A percentile compares a stretch with the other conserved stretches of the same genome.
phyloP scores from a whole-genome alignment of 2,329 filamentous ascomycete species.

The Alternaria alternata region DNA sequence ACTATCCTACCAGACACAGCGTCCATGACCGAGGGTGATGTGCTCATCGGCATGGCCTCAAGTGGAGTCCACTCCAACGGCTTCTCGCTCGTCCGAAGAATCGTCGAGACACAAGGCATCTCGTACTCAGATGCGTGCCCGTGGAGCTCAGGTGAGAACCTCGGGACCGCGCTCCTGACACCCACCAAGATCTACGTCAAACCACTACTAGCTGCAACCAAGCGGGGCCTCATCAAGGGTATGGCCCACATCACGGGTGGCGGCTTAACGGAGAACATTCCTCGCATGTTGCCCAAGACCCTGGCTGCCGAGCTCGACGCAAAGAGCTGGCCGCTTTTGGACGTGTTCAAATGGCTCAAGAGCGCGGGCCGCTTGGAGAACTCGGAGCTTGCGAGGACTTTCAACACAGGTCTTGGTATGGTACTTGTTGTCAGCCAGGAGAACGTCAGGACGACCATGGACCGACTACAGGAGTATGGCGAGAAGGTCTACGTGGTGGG shows the following conservation, averaged over 20 bases:
- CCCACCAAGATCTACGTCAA: slow-evolving; percentile 96
- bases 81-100: slow-evolving; percentile 93
- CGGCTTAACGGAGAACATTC: slow-evolving; percentile 91
- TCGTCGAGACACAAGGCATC: slow-evolving; percentile 77
- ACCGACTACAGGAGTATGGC: slow-evolving; percentile 69
- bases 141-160: slow-evolving; percentile 70
- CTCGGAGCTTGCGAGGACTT: slow-evolving; percentile 86
- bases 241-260: slow-evolving; percentile 97
- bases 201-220: slow-evolving; percentile 71
- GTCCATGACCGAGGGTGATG: slow-evolving; percentile 81
- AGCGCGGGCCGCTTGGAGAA: slow-evolving; percentile 72
- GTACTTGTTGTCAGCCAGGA: slow-evolving; percentile 78
- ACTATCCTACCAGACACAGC: slow-evolving; percentile 77
- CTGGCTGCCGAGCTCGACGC: slow-evolving; percentile 85
- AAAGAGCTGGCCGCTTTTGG: slow-evolving; percentile 74
- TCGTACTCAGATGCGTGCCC: slow-evolving; percentile 76
- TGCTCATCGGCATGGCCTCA: slow-evolving; percentile 85
- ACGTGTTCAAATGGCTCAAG: slow-evolving; percentile 89
- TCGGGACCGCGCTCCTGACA: slow-evolving; percentile 82
- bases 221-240: slow-evolving; percentile 78
- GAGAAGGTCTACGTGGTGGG: slow-evolving; percentile 84
- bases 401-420: slow-evolving; percentile 97
- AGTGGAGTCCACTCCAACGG: slow-evolving; percentile 95
- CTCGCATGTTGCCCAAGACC: slow-evolving; percentile 83
- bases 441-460: slow-evolving; percentile 68